Conservation (phyloP, 345 rosid species). For the Clausena lansium region DNA sequence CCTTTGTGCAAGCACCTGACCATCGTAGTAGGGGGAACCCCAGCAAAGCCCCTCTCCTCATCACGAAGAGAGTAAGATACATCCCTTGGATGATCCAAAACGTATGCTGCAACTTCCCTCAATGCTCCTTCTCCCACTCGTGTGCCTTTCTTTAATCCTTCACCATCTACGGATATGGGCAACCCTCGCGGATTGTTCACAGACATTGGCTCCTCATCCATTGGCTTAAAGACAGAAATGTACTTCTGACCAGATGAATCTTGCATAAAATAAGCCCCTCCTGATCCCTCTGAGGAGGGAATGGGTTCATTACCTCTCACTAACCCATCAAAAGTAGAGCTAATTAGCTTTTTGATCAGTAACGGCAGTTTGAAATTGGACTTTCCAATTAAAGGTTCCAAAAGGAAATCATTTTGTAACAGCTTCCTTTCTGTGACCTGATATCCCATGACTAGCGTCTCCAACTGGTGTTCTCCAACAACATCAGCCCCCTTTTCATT, state of each 20-base stretch:
- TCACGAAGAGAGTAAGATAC: constrained; percentile 33
- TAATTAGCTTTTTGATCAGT: constrained; percentile 51
- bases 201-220: constrained; percentile 91
- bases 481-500: constrained; percentile 22
- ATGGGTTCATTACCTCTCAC: constrained; percentile 62
- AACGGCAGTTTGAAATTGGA: constrained; percentile 38
- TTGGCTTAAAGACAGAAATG: constrained; percentile 78
- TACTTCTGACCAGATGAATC: constrained; percentile 58
- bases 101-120: constrained; percentile 88
- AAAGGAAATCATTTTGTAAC: constrained; percentile 31
- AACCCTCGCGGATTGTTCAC: constrained; percentile 70
- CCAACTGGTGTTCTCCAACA: constrained; percentile 21
- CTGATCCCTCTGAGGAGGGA: constrained; percentile 71
- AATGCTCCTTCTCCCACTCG: constrained; percentile 77
- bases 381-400: constrained; percentile 60
- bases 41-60: constrained; percentile 64
- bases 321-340: constrained; percentile 62
- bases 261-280: constrained; percentile 89
- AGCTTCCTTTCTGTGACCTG: constrained; percentile 23
- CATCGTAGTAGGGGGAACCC: constrained; percentile 83
- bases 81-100: constrained; percentile 66
- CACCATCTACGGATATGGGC: constrained; percentile 60
- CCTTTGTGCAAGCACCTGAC: constrained; percentile 74
- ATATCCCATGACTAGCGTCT: constrained; percentile 12
- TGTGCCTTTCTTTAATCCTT: constrained; percentile 89